Conservation (phyloP, 2,329 filamentous ascomycete genomes). For the Xylariaceae sp. region DNA sequence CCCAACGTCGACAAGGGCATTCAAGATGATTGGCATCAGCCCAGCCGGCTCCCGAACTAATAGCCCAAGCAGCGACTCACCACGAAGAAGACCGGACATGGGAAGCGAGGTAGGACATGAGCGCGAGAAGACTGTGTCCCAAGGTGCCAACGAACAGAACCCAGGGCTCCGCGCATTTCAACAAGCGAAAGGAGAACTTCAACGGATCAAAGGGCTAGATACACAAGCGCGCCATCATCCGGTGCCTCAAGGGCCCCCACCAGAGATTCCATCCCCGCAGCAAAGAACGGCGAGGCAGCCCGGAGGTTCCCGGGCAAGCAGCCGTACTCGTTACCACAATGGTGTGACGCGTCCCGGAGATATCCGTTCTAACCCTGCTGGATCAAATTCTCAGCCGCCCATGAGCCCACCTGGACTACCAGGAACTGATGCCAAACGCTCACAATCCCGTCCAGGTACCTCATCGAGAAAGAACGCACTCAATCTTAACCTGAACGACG, state of each 20-base stretch:
- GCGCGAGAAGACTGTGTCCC: slow-evolving; percentile 19
- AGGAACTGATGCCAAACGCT: slow-evolving; percentile 41
- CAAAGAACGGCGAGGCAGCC: slow-evolving; percentile 25
- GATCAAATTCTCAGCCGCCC: slow-evolving; percentile 28
- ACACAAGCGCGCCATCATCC: slow-evolving; percentile 39
- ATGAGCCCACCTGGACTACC: slow-evolving; percentile 44
- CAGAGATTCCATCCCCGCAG: slow-evolving; percentile 21
- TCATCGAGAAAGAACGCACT: slow-evolving; percentile 22
- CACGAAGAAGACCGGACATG: slow-evolving; percentile 11
- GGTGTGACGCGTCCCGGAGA: slow-evolving; percentile 40
- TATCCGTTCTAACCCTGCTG: slow-evolving; percentile 29
- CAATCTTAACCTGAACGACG: slow-evolving; percentile 29
- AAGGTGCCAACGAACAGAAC: slow-evolving; percentile 32
- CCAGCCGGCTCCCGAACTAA: slow-evolving; percentile 32
- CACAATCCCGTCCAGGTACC: slow-evolving; percentile 34
- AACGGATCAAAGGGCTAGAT: slow-evolving; percentile 51
- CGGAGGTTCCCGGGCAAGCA: slow-evolving; percentile 33
- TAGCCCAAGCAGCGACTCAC: slow-evolving; percentile 16
- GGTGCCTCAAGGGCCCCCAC: slow-evolving; percentile 22
- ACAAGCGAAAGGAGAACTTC: slow-evolving; percentile 52
- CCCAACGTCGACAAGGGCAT: slow-evolving; percentile 46
- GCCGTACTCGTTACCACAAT: slow-evolving; percentile 37
- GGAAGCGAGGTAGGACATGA: slow-evolving; percentile 9
- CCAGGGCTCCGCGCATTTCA: slow-evolving; percentile 52
- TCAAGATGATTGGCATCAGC: slow-evolving; percentile 57